phyloP scores from a whole-genome alignment of 2,329 filamentous ascomycete species.

The Lecanicillium sp. region DNA sequence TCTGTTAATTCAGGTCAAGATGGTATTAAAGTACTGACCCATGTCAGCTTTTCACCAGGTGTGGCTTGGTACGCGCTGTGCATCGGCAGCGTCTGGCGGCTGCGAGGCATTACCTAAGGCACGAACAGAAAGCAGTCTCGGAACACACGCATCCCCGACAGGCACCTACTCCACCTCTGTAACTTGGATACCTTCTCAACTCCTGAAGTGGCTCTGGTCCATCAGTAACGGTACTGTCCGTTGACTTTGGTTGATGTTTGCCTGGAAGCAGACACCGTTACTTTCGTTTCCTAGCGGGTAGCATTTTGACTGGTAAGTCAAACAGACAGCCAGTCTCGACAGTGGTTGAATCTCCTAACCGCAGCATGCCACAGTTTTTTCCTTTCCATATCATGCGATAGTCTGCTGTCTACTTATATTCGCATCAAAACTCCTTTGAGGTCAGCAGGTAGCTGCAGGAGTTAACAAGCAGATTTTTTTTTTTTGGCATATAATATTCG shows the following conservation, averaged over 20 bases:
- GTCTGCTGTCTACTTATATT: conserved; percentile 18
- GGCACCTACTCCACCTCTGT: conserved; percentile 7
- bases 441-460: conserved; percentile 81
- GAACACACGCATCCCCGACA: conserved; percentile 5
- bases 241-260: conserved; percentile 17
- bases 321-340: conserved; percentile 3
- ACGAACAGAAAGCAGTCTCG: conserved; percentile 2
- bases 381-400: conserved; percentile 24
- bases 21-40: too few relatives aligned
- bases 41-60: too few relatives aligned
- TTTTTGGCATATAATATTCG: conserved; percentile 17
- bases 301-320: conserved; percentile 20
- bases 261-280: conserved; percentile 30
- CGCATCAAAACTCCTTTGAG: conserved; percentile 56
- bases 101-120: conserved; percentile 8
- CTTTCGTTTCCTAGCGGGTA: conserved; percentile 21
- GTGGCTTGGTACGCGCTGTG: too few relatives aligned
- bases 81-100: not conserved
- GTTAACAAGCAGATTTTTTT: conserved; percentile 24
- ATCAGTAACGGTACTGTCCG: conserved; percentile 12
- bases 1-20: too few relatives aligned
- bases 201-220: conserved; percentile 7
- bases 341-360: conserved; percentile 13
- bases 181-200: conserved; percentile 3
- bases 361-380: conserved; percentile 14